Percentiles rank a stretch among this genome's conserved stretches.
phyloP scores from a whole-genome alignment of 225 moss, liverwort and hornwort species.

The Asterella californica region DNA sequence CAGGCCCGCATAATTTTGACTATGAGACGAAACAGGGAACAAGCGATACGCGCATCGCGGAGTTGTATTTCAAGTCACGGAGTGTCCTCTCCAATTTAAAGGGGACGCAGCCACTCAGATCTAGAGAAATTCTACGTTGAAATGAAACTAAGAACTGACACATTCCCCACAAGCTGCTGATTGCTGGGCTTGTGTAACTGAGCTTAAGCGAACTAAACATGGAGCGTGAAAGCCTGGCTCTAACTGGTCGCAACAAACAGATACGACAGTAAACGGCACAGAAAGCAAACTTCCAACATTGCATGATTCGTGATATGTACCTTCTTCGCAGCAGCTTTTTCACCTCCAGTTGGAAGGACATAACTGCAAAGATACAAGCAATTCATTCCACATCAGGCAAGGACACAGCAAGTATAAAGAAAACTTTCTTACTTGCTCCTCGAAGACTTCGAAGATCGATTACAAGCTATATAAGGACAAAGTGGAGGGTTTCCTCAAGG shows the following conservation, averaged over 20 bases:
- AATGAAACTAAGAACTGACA: no score
- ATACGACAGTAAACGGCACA: no score
- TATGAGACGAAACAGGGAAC: no score
- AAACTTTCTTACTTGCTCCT: background rate
- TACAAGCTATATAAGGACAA: background rate
- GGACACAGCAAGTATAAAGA: background rate
- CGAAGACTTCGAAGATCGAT: background rate
- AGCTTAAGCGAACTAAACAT: background rate
- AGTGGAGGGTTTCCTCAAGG: no score
- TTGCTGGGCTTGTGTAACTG: background rate
- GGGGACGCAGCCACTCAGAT: no score
- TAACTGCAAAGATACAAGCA: constrained; percentile 48
- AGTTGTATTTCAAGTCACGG: no score
- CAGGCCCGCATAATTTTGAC: no score
- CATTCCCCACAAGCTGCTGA: no score
- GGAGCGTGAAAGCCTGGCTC: background rate
- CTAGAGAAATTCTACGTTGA: no score
- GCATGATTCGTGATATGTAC: constrained; percentile 27
- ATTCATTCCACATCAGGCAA: background rate
- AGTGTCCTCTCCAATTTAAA: no score
- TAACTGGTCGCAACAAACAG: no score
- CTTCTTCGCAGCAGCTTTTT: constrained; percentile 89
- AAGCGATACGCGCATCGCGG: no score
- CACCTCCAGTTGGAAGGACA: constrained; percentile 78
- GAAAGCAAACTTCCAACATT: background rate